Evolutionary conservation across 176 grass and related monocot genomes (phyloP).

Genomic region (Zoysia japonica): DNA sequence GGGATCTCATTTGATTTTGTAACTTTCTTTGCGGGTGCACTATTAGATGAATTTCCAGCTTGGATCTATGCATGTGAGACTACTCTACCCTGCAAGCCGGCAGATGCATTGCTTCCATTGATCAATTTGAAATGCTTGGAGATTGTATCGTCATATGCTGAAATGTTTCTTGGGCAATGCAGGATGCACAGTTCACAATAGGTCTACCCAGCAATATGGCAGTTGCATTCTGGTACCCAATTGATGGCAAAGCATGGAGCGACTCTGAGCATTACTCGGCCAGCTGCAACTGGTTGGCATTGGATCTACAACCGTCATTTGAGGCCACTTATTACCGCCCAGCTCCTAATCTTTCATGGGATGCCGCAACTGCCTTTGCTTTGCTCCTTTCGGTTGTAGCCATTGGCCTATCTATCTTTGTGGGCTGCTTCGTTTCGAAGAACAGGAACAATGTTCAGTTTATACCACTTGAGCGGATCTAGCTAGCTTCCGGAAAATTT

Average conservation of each 20-base stretch:
- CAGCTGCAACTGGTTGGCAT: constrained; percentile 85
- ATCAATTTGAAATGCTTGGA: constrained; percentile 20
- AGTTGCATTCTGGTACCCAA: constrained; percentile 95
- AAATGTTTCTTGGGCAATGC: constrained; percentile 39
- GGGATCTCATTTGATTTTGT: background rate
- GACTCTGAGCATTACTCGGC: constrained; percentile 84
- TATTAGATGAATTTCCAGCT: background rate
- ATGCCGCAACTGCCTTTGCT: constrained; percentile 73
- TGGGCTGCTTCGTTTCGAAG: constrained; percentile 77
- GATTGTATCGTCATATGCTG: background rate
- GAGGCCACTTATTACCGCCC: constrained; percentile 41
- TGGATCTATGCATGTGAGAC: background rate
- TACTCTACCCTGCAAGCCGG: constrained; percentile 7
- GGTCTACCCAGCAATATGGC: constrained; percentile 70
- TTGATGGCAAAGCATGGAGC: constrained; percentile 63
- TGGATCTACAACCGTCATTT: constrained; percentile 69
- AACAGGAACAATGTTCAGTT: constrained; percentile 61
- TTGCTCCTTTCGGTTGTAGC: constrained; percentile 86
- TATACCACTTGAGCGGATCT: constrained; percentile 60
- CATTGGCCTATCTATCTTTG: constrained; percentile 68
- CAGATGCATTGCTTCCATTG: background rate
- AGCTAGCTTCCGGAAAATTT: constrained; percentile 19
- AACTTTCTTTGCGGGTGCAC: too few relatives aligned
- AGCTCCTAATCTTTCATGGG: constrained; percentile 73
- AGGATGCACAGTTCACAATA: constrained; percentile 97